These are phyloP conservation scores for Quercus aquifolioides DNA, from an alignment of 306 rosid genomes.

Conservation along the genomic window DNA sequence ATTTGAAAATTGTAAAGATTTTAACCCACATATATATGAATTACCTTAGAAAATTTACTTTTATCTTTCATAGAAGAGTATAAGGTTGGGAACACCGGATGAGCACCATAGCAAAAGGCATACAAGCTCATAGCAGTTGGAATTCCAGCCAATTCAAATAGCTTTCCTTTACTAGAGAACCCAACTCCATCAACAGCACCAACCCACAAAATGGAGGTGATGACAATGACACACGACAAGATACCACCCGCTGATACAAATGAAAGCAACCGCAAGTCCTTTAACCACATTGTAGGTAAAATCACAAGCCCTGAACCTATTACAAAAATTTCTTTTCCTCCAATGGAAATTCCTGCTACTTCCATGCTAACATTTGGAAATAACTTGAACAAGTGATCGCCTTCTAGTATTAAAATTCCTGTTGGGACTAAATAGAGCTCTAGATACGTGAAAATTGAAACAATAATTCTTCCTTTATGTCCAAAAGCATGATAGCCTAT, in stretches of 20 bases:
- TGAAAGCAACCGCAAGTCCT: conserved; percentile 11
- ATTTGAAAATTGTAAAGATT: too few species aligned
- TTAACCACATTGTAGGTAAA: conserved; percentile 13
- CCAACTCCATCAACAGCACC: conserved; percentile 12
- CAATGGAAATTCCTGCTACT: neutral
- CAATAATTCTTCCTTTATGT: neutral
- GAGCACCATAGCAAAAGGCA: conserved; percentile 17
- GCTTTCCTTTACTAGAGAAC: neutral
- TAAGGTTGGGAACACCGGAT: neutral
- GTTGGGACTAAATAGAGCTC: conserved; percentile 14
- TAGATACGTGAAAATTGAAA: conserved; percentile 1
- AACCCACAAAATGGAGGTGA: conserved; percentile 2
- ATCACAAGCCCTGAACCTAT: neutral
- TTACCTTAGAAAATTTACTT: conserved; percentile 5
- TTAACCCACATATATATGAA: neutral
- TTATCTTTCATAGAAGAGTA: conserved; percentile 10
- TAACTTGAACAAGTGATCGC: neutral
- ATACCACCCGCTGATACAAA: conserved; percentile 8
- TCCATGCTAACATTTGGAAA: neutral
- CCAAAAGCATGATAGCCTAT: conserved; percentile 10
- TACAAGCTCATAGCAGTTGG: conserved; percentile 7
- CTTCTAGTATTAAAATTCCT: conserved; percentile 10
- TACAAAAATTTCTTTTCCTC: neutral
- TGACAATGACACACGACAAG: neutral
- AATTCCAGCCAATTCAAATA: conserved; percentile 1